Percentiles rank a stretch among this genome's conserved stretches.
These are phyloP conservation scores for Metarhizium brunneum DNA, from an alignment of 2,329 filamentous ascomycete species.

Conservation along the genomic window DNA sequence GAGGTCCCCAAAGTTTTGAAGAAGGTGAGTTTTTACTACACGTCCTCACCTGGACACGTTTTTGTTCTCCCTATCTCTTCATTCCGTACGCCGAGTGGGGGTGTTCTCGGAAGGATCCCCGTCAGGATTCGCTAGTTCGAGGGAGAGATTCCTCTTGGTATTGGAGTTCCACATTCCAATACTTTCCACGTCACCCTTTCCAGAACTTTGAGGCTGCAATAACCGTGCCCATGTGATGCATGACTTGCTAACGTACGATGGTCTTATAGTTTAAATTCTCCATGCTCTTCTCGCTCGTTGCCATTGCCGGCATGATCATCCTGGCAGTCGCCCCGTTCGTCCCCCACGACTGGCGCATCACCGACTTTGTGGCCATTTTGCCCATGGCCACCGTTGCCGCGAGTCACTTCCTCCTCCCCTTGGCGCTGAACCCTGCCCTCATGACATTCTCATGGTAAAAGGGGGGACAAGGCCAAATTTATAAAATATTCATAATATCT, in stretches of 20 bases:
- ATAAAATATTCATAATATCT: no score
- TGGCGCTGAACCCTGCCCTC: constrained; percentile 68
- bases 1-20: constrained; percentile 72
- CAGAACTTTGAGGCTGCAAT: not conserved
- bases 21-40: constrained; percentile 45
- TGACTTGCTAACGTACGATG: constrained; percentile 11
- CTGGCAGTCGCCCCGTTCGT: constrained; percentile 55
- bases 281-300: constrained; percentile 51
- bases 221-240: not conserved
- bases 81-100: not conserved
- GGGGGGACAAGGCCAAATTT: not conserved
- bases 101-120: not conserved
- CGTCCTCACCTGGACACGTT: no score
- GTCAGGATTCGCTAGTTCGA: not conserved
- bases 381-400: constrained; percentile 64
- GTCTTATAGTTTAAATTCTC: constrained; percentile 57
- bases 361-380: constrained; percentile 65
- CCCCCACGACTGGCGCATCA: constrained; percentile 56
- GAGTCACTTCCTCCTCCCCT: constrained; percentile 61
- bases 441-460: constrained; percentile 70
- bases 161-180: not conserved
- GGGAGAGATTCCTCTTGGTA: not conserved
- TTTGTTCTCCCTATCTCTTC: not conserved
- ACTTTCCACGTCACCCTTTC: not conserved
- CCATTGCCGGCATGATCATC: constrained; percentile 54